Percentiles rank a stretch among this genome's conserved stretches.
Evolutionary conservation across 257 asterid species (phyloP).

Genomic region (Nicotiana sylvestris): DNA sequence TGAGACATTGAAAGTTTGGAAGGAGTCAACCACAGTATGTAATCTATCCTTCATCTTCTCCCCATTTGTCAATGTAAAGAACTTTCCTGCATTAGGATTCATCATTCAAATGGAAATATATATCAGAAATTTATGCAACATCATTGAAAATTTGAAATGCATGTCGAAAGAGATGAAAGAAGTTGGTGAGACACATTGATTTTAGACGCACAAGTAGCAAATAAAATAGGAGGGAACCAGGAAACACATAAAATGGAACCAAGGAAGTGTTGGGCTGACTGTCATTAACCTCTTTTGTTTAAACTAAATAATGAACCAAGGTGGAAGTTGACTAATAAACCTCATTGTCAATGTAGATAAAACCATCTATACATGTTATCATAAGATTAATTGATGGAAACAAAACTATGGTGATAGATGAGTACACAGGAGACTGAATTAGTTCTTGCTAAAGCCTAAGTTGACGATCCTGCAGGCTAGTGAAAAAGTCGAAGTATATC

Average conservation of each 20-base stretch:
- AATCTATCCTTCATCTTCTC: constrained; percentile 84
- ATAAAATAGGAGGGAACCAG: background rate
- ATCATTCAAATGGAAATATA: background rate
- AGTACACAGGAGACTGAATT: background rate
- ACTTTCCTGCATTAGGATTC: constrained; percentile 57
- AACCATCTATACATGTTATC: background rate
- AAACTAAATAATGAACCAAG: background rate
- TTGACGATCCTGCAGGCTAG: background rate
- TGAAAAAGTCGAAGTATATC: background rate
- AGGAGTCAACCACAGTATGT: constrained; percentile 72
- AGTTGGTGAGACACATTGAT: background rate
- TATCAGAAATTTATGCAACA: background rate
- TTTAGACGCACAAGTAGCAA: background rate
- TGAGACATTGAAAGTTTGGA: constrained; percentile 55
- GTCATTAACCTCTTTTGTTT: background rate
- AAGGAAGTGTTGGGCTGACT: background rate
- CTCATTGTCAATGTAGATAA: background rate
- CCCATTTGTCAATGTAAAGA: constrained; percentile 92
- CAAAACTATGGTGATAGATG: background rate
- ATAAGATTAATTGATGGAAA: background rate
- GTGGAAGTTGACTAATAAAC: background rate
- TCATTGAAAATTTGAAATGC: background rate
- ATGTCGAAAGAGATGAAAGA: background rate
- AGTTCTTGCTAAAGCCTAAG: background rate
- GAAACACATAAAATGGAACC: background rate